phyloP scores from a whole-genome alignment of 2,329 filamentous ascomycete species.

The Fusarium equiseti region DNA sequence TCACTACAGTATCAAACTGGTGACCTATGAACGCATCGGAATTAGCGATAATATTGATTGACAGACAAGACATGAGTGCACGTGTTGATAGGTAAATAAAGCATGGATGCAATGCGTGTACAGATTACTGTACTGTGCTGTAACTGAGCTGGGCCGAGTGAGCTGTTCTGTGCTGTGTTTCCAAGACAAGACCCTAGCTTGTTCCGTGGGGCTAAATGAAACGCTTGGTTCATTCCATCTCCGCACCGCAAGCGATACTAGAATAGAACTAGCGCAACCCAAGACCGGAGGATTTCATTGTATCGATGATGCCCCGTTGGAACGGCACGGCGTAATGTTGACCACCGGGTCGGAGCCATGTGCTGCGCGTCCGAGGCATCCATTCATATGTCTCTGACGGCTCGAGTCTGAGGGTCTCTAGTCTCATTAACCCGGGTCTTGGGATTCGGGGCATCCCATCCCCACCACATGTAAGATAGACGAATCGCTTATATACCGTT shows the following conservation, averaged over 20 bases:
- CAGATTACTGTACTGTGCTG: background rate
- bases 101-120: background rate
- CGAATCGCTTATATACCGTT: slow-evolving; percentile 43
- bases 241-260: slow-evolving; percentile 28
- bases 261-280: slow-evolving; percentile 28
- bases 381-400: slow-evolving; percentile 38
- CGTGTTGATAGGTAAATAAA: background rate
- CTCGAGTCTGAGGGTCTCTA: slow-evolving; percentile 21
- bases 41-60: slow-evolving; percentile 45
- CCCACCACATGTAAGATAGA: slow-evolving; percentile 33
- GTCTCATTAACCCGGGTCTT: slow-evolving; percentile 10
- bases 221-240: background rate
- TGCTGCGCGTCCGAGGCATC: slow-evolving; percentile 7
- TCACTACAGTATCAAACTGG: slow-evolving; percentile 8
- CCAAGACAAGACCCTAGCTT: slow-evolving; percentile 7
- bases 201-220: slow-evolving; percentile 5
- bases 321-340: slow-evolving; percentile 36
- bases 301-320: slow-evolving; percentile 37
- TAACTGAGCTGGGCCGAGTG: no score
- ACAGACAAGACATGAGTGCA: slow-evolving; percentile 17
- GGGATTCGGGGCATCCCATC: slow-evolving; percentile 18
- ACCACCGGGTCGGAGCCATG: slow-evolving; percentile 30
- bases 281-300: slow-evolving; percentile 21
- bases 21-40: slow-evolving; percentile 41
- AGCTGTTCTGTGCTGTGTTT: background rate